Percentiles rank a stretch among this genome's conserved stretches.
phyloP scores from a whole-genome alignment of 1,284 basidiomycete species.

The Mycena sp. region DNA sequence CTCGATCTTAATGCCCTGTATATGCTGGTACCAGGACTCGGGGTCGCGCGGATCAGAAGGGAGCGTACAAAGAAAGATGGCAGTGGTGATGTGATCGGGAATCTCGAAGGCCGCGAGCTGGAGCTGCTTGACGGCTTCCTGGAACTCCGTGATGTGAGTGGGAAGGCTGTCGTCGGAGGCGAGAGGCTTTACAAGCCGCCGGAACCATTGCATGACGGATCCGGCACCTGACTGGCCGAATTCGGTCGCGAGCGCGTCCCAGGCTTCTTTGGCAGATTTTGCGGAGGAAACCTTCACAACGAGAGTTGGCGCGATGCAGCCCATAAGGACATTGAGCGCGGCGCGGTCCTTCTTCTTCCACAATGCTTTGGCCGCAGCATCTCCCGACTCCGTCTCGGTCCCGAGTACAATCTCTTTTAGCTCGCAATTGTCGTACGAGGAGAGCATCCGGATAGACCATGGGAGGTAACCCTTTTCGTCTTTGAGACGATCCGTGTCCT shows the following conservation, averaged over 20 bases:
- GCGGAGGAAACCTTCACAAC: background rate
- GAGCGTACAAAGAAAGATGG: conserved; percentile 3
- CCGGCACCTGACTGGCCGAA: conserved; percentile 1
- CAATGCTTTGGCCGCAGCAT: background rate
- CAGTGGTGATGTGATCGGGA: background rate
- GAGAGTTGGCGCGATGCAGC: background rate
- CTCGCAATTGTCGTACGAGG: background rate
- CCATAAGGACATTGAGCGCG: too few species aligned
- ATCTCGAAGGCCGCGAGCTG: background rate
- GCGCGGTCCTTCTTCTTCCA: too few species aligned
- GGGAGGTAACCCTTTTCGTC: conserved; percentile 2
- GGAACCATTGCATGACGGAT: conserved; percentile 8
- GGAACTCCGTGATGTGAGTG: background rate
- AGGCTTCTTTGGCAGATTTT: background rate
- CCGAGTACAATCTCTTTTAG: background rate
- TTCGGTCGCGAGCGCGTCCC: conserved; percentile 2
- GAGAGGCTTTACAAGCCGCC: conserved; percentile 1
- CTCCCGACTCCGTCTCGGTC: background rate
- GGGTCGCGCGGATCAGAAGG: conserved; percentile 6
- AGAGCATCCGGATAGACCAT: background rate
- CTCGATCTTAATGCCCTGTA: too few species aligned
- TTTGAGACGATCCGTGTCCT: background rate
- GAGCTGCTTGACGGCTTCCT: conserved; percentile 1
- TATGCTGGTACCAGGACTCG: too few species aligned
- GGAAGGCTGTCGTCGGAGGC: background rate